Conservation (phyloP, 805 yeast genomes). For the Geotrichum ghanense region DNA sequence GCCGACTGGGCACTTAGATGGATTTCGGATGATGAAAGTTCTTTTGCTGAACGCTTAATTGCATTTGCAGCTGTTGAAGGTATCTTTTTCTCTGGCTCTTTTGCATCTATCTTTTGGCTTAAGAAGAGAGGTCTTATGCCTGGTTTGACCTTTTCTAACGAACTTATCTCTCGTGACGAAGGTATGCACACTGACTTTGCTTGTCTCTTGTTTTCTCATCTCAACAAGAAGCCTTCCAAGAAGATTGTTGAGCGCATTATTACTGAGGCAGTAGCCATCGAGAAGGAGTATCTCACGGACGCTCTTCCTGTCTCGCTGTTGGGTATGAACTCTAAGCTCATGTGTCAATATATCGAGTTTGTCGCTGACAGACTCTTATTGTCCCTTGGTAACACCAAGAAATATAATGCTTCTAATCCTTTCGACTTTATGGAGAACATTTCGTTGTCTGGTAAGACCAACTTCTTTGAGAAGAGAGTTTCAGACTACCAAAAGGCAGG, state of each 20-base stretch:
- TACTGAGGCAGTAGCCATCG: conserved; percentile 91
- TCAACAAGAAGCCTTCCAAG: conserved; percentile 77
- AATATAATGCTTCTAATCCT: conserved; percentile 82
- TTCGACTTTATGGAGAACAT: conserved; percentile 99
- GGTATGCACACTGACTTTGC: conserved; percentile 99
- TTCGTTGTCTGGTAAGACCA: conserved; percentile 96
- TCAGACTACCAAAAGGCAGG: conserved; percentile 99
- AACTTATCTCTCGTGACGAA: conserved; percentile 95
- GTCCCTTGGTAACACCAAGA: conserved; percentile 83
- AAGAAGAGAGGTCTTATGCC: conserved; percentile 99
- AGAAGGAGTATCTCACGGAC: conserved; percentile 88
- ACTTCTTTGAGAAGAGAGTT: conserved; percentile 97
- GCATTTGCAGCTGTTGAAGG: conserved; percentile 99
- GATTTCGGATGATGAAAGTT: conserved; percentile 80
- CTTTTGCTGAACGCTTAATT: conserved; percentile 90
- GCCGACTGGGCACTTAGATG: conserved; percentile 99
- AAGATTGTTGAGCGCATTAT: conserved; percentile 74
- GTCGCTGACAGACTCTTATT: conserved; percentile 92
- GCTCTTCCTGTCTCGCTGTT: conserved; percentile 87
- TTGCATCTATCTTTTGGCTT: conserved; percentile 97
- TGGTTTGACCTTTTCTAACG: conserved; percentile 95
- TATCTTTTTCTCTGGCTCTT: conserved; percentile 95
- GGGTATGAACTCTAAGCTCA: conserved; percentile 88
- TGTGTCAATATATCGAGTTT: conserved; percentile 97
- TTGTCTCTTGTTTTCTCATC: conserved; percentile 85